A percentile compares a stretch with the other conserved stretches of the same genome.
Conservation (phyloP, 345 rosid species). For the Melastoma malabathricum region DNA sequence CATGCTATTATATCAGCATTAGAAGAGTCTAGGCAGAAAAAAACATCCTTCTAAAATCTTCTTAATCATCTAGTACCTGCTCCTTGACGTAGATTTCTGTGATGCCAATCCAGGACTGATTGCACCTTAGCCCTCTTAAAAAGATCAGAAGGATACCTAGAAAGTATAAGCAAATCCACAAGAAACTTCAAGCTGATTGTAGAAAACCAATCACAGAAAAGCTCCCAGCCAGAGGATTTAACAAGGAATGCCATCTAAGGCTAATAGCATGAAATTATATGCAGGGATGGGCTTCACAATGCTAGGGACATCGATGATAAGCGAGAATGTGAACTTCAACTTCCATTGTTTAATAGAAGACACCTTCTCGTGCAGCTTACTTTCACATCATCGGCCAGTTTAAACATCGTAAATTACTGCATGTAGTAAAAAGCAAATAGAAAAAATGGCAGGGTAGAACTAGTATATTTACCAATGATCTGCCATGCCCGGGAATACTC, state of each 20-base stretch:
- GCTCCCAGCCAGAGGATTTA: too few species aligned
- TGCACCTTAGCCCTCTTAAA: conserved; percentile 65
- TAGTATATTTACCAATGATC: conserved; percentile 58
- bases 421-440: too few species aligned
- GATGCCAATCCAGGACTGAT: conserved; percentile 87
- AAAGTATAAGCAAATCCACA: not conserved
- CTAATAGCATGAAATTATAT: too few species aligned
- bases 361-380: too few species aligned
- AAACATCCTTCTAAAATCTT: not conserved
- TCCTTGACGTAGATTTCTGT: conserved; percentile 58
- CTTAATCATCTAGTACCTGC: conserved; percentile 28
- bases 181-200: not conserved
- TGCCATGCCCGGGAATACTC: conserved; percentile 63
- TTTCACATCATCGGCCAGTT: too few species aligned
- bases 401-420: too few species aligned
- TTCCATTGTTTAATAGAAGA: too few species aligned
- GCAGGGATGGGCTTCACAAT: too few species aligned
- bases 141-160: conserved; percentile 83
- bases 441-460: not conserved
- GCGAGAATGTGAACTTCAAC: too few species aligned
- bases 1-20: conserved; percentile 1
- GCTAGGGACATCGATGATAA: too few species aligned
- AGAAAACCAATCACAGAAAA: not conserved
- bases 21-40: not conserved
- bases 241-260: too few species aligned